Evolutionary conservation across 2,329 filamentous ascomycete species (phyloP), one percentile per base, ranked within the genome.

Genomic region (Akanthomyces uredinophilus): DNA sequence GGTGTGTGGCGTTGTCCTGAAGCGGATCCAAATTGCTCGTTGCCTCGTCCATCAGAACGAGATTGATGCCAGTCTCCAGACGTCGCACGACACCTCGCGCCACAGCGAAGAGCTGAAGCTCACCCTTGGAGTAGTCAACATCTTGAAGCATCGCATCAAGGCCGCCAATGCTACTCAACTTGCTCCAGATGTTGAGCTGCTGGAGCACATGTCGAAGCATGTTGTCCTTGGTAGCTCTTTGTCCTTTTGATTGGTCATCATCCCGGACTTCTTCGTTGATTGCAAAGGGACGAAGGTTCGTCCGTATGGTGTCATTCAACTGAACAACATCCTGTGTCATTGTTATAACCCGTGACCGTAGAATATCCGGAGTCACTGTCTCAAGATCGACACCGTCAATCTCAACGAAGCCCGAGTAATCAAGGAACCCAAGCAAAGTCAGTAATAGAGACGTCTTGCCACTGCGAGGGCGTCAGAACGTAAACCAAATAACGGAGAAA

Each of bases 311-410:
- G 18, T 75, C 78, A 2, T 73, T 72, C 7, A 81, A 69, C 5
- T 78, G 69, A 51, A 80, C 72, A 0, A 78, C 71, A 32, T 82
- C 79, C 70, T 82, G 80, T 0, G 79, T 77, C 5, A 82, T 68
- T 5, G 74, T 73, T 22, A 76, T 74, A 13, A 82, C 69, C 1
- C 74, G 69, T 1, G 71, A 69, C 41, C 80, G 77, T 18, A 81
- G 69, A 1, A 68, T 68, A 49, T 78, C 69, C 24, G 74, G 76
- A 3, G 75, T 72, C 2, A 81, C 66, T 10, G 65, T 71, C 2
- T 71, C 67, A 18, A 81, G 70, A 43, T 78, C 74, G 5, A 78
- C 57, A 0, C 71, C 73, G 60, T 81, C 79, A 20, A 83, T 72
- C 2, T 63, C 66, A 27, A 83, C 77, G 11, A 60, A 69, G 5